Base-by-base conservation (phyloP, 768 basidiomycete genomes). In the Boletus tomentosulus region DNA sequence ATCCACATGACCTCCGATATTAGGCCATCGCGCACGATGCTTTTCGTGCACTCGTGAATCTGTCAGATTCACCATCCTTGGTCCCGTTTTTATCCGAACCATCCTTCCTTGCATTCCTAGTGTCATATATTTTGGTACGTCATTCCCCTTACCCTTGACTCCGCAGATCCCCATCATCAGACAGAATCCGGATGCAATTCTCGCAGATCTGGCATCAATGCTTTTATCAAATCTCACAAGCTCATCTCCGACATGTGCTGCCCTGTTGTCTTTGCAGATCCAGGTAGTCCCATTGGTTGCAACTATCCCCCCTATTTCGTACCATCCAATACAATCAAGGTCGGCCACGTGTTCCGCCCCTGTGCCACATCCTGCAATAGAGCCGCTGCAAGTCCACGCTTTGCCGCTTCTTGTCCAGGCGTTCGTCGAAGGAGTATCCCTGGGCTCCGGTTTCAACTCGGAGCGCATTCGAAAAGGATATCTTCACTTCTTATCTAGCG, bases 191-290 rank as follows among this genome's bases (percentile, higher is more conserved):
- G 83, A 87, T 56, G 85, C 95, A 10, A 84, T 87, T 53, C 86
- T 98, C 27, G 92, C 93, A 33, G 95, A 98, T 75, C 83, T 98
- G 19, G 92, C 94, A 3, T 81, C 92, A n/a, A 98, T 98, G 96
- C 77, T 98, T 1, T 79, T 98, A 10, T 96, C 94, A n/a, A 98
- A 98, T 73, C 74, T 97, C 33, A 89, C 92, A 9, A 80, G 88
- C 5, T 85, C 89, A 42, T 77, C 88, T 2, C 71, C 79, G 0
- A 80, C 88, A 50, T 87, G 89, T 59, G 73, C 79, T 10, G 68
- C 77, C 8, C 68, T 98, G 9, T 72, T 92, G 6, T 74, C 75
- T 1, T 73, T 94, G 42, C 81, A 81, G 54, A 78, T 97, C 45
- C 72, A 83, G 3, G 74, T 94, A 43, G 76, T 89, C 16, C 69